Percentiles rank a stretch among this genome's conserved stretches.
Evolutionary conservation across 1,284 basidiomycete genomes (phyloP).

Genomic region (Ceratobasidium sp.): DNA sequence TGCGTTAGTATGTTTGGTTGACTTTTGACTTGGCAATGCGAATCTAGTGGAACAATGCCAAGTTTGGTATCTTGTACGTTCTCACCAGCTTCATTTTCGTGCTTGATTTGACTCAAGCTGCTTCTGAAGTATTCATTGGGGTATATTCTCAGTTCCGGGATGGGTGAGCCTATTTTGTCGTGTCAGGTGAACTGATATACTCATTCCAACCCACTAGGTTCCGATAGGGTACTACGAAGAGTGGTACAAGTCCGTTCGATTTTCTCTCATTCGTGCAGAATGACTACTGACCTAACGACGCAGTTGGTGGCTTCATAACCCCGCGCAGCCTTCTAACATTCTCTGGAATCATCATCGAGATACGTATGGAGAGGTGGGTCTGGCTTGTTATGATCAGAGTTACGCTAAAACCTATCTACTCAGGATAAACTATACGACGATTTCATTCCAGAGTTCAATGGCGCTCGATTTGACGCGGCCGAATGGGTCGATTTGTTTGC

Average conservation of each 20-base stretch:
- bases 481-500: constrained; percentile 64
- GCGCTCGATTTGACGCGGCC: constrained; percentile 60
- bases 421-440: constrained; percentile 63
- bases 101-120: background rate
- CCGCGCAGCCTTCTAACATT: constrained; percentile 38
- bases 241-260: constrained; percentile 60
- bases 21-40: background rate
- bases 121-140: constrained; percentile 62
- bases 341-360: constrained; percentile 59
- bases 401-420: too few relatives aligned
- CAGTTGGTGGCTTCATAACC: constrained; percentile 47
- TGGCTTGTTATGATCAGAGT: background rate
- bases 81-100: background rate
- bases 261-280: too few relatives aligned
- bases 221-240: constrained; percentile 57
- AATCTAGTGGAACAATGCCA: constrained; percentile 57
- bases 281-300: too few relatives aligned
- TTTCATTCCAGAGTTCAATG: constrained; percentile 63
- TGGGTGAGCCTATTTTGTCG: constrained; percentile 39
- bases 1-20: background rate
- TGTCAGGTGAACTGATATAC: background rate
- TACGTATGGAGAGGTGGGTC: constrained; percentile 56
- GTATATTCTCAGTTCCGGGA: constrained; percentile 57
- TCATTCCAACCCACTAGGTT: background rate
- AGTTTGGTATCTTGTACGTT: constrained; percentile 65